phyloP scores from a whole-genome alignment of 208 protist genomes.

The Wallacemonas sp. region DNA sequence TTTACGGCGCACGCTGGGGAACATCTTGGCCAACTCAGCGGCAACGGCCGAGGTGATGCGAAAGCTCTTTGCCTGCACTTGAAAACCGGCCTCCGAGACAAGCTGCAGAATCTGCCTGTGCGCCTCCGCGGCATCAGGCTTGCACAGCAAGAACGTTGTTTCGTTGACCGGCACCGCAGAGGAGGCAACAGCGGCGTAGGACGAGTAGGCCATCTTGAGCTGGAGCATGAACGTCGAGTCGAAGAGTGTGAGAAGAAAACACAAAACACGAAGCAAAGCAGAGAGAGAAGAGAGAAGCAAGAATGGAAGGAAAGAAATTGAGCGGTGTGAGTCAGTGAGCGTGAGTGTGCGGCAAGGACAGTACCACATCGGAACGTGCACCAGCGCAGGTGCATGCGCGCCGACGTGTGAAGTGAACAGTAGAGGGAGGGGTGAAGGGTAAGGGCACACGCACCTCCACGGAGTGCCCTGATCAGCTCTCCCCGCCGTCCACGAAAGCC shows the following conservation, averaged over 20 bases:
- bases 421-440: no score
- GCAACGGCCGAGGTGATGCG: conserved; percentile 45
- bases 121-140: conserved; percentile 44
- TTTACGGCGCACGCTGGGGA: conserved; percentile 30
- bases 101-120: conserved; percentile 57
- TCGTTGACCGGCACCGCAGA: conserved; percentile 20
- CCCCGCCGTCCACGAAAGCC: no score
- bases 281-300: no score
- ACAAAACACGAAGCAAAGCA: background rate
- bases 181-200: background rate
- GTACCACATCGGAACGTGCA: no score
- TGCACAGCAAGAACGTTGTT: conserved; percentile 66
- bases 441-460: no score
- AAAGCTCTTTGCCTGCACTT: conserved; percentile 49
- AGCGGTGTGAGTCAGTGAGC: no score
- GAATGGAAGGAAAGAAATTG: background rate
- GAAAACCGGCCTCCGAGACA: conserved; percentile 48
- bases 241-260: background rate
- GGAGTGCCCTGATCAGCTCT: no score
- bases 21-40: conserved; percentile 41
- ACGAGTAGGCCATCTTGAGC: conserved; percentile 1
- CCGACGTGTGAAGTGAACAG: no score
- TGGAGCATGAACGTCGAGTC: background rate
- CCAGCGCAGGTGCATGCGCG: no score
- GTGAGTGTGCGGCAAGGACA: no score